Conservation (phyloP, 352 stramenopile species). For the Pythium brachiatum region DNA sequence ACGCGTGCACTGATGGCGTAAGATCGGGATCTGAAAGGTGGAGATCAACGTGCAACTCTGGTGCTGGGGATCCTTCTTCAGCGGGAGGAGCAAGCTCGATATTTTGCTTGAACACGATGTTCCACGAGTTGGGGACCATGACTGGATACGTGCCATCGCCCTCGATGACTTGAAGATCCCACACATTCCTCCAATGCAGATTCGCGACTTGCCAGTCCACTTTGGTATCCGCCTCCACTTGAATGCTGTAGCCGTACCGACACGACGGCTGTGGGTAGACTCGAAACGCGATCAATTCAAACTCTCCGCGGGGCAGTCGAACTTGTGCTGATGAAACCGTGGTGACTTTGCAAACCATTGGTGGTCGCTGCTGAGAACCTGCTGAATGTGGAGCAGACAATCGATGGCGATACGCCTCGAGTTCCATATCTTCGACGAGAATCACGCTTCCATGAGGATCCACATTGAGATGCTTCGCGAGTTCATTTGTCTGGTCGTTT, state of each 20-base stretch:
- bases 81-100: slow-evolving; percentile 34
- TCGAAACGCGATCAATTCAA: slow-evolving; percentile 36
- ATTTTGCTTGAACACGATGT: slow-evolving; percentile 58
- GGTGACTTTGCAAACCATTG: slow-evolving; percentile 37
- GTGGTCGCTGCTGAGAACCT: not conserved
- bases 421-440: slow-evolving; percentile 39
- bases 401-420: slow-evolving; percentile 1
- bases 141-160: slow-evolving; percentile 43
- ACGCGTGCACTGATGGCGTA: slow-evolving; percentile 40
- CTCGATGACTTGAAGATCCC: slow-evolving; percentile 45
- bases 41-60: slow-evolving; percentile 50
- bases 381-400: slow-evolving; percentile 1
- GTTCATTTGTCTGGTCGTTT: not conserved
- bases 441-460: slow-evolving; percentile 49
- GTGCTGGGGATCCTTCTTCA: not conserved
- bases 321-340: slow-evolving; percentile 35
- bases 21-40: slow-evolving; percentile 57
- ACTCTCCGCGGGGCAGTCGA: slow-evolving; percentile 19
- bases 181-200: slow-evolving; percentile 47
- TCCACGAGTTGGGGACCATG: slow-evolving; percentile 47
- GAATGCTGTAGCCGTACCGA: slow-evolving; percentile 54
- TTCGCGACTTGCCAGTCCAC: slow-evolving; percentile 40
- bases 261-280: slow-evolving; percentile 43
- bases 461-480: slow-evolving; percentile 26
- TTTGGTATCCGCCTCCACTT: slow-evolving; percentile 43